Evolutionary conservation across 192 early-diverging fungal species (phyloP).

Genomic region (Cetraspora pellucida): DNA sequence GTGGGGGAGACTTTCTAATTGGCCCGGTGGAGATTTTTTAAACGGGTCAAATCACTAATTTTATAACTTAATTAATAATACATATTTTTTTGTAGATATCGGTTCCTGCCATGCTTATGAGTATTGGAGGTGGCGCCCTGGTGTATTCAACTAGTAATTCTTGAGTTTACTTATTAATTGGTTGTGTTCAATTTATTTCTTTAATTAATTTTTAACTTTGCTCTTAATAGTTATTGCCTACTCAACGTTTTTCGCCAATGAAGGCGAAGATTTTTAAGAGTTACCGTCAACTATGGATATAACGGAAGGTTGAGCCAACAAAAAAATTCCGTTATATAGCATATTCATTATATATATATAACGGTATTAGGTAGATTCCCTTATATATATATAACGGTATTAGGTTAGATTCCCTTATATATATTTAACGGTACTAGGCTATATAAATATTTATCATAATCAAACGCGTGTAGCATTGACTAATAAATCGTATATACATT

Average conservation of each 20-base stretch:
- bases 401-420: too few species aligned
- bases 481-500: too few species aligned
- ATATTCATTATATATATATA: too few species aligned
- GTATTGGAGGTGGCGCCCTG: conserved; percentile 84
- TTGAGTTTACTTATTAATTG: background rate
- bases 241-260: conserved; percentile 55
- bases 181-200: background rate
- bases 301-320: too few species aligned
- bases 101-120: conserved; percentile 84
- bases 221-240: conserved; percentile 55
- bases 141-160: conserved; percentile 88
- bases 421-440: too few species aligned
- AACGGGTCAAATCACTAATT: background rate
- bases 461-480: too few species aligned
- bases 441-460: too few species aligned
- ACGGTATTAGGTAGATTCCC: too few species aligned
- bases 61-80: conserved; percentile 12
- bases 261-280: conserved; percentile 57
- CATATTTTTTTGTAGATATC: conserved; percentile 62
- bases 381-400: too few species aligned
- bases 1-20: too few species aligned
- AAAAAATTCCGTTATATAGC: too few species aligned
- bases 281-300: too few species aligned
- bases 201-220: background rate
- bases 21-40: background rate